A percentile compares a stretch with the other conserved stretches of the same genome.
phyloP scores from a whole-genome alignment of 352 stramenopile genomes.

The Globisporangium abappressorium region DNA sequence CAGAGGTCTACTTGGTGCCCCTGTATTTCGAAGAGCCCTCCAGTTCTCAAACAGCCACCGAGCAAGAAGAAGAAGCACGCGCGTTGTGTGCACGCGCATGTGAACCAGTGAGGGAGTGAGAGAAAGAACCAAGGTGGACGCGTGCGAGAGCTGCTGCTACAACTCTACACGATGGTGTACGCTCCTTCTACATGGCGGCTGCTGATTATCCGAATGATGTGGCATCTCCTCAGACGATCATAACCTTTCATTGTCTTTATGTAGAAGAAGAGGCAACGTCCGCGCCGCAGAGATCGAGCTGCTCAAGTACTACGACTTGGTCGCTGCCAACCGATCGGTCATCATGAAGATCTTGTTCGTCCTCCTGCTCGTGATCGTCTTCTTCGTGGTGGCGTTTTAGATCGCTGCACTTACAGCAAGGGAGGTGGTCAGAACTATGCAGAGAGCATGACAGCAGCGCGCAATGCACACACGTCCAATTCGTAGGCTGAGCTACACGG shows the following conservation, averaged over 20 bases:
- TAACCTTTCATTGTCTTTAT: neutral
- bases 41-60: too few species aligned
- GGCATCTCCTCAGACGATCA: too few species aligned
- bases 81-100: too few species aligned
- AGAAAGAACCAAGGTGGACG: too few species aligned
- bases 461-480: neutral
- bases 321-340: neutral
- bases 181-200: too few species aligned
- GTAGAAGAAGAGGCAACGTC: neutral
- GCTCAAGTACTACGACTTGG: neutral
- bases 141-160: too few species aligned
- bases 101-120: too few species aligned
- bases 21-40: too few species aligned
- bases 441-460: neutral
- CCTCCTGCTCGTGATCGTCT: neutral
- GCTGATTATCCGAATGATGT: too few species aligned
- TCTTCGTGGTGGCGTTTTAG: neutral
- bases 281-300: neutral
- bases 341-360: neutral
- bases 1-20: too few species aligned
- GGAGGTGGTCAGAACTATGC: neutral
- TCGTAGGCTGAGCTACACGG: neutral
- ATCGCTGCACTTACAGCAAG: neutral
- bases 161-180: too few species aligned
- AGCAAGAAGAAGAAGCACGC: too few species aligned